Conservation (phyloP, 768 basidiomycete species). For the Lentinula boryana region DNA sequence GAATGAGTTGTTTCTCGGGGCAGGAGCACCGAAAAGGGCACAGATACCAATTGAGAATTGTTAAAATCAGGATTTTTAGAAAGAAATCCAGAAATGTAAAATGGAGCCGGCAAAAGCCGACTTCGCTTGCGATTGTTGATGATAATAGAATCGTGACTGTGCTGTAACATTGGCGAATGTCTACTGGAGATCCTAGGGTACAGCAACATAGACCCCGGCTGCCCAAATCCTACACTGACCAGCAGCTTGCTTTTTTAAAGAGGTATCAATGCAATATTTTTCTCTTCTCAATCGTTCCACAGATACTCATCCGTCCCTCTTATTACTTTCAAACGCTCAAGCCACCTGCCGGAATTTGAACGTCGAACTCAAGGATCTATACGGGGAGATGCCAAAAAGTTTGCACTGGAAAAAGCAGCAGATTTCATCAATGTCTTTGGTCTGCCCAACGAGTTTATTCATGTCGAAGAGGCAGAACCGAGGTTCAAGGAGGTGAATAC, state of each 20-base stretch:
- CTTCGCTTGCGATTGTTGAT: conserved; percentile 6
- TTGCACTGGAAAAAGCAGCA: conserved; percentile 54
- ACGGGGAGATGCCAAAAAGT: conserved; percentile 66
- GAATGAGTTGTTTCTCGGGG: too few species aligned
- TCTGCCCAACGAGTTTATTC: conserved; percentile 37
- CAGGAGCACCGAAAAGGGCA: too few species aligned
- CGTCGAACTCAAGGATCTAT: conserved; percentile 51
- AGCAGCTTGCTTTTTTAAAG: conserved; percentile 53
- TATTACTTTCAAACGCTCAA: conserved; percentile 13
- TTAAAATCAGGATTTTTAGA: not conserved
- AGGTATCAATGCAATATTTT: conserved; percentile 25
- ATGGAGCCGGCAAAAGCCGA: conserved; percentile 5
- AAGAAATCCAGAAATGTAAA: conserved; percentile 6
- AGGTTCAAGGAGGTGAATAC: conserved; percentile 53
- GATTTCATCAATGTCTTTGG: conserved; percentile 59
- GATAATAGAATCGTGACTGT: not conserved
- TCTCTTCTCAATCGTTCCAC: not conserved
- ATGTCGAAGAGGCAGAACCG: conserved; percentile 51
- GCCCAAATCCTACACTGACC: conserved; percentile 60
- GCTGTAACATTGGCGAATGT: conserved; percentile 6
- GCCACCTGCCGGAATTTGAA: conserved; percentile 52
- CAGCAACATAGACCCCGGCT: conserved; percentile 45
- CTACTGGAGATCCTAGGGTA: conserved; percentile 54
- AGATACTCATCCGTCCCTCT: conserved; percentile 4
- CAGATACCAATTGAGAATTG: too few species aligned